Percentiles rank a stretch among this genome's conserved stretches.
These are phyloP conservation scores for Salix koriyanagi DNA, from an alignment of 345 rosid genomes.

Conservation along the genomic window DNA sequence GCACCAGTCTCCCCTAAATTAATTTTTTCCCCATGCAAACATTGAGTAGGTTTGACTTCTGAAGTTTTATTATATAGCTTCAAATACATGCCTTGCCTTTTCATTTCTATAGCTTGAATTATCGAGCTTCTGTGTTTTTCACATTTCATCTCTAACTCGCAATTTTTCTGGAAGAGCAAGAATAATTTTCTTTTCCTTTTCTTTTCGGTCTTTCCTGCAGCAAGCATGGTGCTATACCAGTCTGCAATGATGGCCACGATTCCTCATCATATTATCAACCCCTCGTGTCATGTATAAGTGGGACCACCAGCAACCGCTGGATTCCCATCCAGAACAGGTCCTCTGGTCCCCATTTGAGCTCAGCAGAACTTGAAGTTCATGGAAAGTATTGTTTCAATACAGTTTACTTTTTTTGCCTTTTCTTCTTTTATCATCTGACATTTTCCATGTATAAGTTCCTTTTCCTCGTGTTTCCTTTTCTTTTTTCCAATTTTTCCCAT, in stretches of 20 bases:
- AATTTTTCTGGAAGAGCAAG: neutral
- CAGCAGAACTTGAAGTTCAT: conserved; percentile 63
- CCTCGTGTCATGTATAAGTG: conserved; percentile 69
- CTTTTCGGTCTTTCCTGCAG: conserved; percentile 33
- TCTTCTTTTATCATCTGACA: neutral
- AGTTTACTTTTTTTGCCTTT: neutral
- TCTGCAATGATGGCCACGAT: conserved; percentile 69
- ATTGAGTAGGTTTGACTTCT: neutral
- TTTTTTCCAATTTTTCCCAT: neutral
- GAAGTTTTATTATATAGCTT: neutral
- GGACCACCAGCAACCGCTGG: conserved; percentile 79
- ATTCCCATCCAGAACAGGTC: conserved; percentile 81
- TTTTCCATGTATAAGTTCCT: neutral
- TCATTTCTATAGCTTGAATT: neutral
- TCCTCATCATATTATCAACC: conserved; percentile 71
- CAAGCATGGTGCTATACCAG: conserved; percentile 42
- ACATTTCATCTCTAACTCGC: neutral
- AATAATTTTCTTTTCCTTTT: conserved; percentile 7
- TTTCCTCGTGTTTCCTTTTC: neutral
- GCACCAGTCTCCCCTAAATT: neutral
- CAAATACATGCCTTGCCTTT: neutral
- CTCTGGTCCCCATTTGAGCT: conserved; percentile 48
- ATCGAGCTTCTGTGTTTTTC: neutral
- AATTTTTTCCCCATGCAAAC: neutral
- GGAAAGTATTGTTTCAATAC: conserved; percentile 59